These are phyloP conservation scores for Vaccinium corymbosum DNA, from an alignment of 148 eudicot genomes.

Conservation along the genomic window DNA sequence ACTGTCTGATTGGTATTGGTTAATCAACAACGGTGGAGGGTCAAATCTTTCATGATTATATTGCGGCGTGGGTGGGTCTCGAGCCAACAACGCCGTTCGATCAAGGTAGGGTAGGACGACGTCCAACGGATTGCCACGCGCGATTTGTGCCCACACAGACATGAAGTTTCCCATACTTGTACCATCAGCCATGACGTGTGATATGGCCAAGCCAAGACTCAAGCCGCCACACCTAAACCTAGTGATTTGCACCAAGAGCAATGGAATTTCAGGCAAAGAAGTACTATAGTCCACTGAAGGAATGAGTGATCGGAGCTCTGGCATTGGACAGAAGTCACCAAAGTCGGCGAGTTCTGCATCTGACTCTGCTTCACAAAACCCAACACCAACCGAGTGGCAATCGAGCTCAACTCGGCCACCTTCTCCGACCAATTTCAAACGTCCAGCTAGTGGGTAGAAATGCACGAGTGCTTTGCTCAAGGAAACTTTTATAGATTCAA, in stretches of 20 bases:
- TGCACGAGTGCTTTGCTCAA: not conserved
- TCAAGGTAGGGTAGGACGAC: not conserved
- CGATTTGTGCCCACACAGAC: not conserved
- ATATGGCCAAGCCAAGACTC: not conserved
- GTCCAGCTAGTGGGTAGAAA: constrained; percentile 1
- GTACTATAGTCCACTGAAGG: constrained; percentile 21
- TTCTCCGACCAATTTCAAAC: not conserved
- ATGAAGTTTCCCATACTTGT: not conserved
- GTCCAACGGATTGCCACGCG: not conserved
- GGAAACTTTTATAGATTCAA: not conserved
- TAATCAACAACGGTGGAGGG: constrained; percentile 25
- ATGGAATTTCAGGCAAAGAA: constrained; percentile 25
- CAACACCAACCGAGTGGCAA: not conserved
- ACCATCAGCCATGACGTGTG: not conserved
- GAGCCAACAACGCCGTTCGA: not conserved
- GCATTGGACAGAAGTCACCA: constrained; percentile 18
- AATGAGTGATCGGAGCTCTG: constrained; percentile 15
- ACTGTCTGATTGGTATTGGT: constrained; percentile 13
- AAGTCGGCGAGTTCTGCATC: constrained; percentile 16
- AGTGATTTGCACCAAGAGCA: constrained; percentile 22
- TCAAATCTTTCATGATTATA: not conserved
- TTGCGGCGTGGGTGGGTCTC: not conserved
- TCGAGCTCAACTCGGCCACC: not conserved
- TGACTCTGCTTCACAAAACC: constrained; percentile 23
- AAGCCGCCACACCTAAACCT: not conserved